Base-by-base conservation (phyloP, 2,329 filamentous ascomycete genomes). In the Cladosporium sp. region DNA sequence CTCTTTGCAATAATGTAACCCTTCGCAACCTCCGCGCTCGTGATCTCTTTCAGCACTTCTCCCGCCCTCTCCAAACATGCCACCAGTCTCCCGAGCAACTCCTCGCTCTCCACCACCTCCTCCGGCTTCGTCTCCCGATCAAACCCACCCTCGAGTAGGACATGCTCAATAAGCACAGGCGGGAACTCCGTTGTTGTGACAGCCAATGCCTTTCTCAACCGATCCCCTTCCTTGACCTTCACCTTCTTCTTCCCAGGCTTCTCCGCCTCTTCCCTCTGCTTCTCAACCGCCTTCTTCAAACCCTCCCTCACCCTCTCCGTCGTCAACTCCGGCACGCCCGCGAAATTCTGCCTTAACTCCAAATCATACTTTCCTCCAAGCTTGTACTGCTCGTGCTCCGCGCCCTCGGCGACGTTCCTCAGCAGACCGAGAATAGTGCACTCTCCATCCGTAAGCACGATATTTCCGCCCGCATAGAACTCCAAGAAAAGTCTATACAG, bases 401-500 rank as follows among this genome's bases (percentile, higher is more conserved):
- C 87, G 2, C 88, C 89, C 65, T 91, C 89, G 4, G 84, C 78
- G 1, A 97, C 93, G 62, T 88, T 87, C 56, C 94, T 85, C 64
- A 94, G 78, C 19, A 99, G 76, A 0, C 89, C 85, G 35, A 97
- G 72, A 56, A 97, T 92, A 61, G 88, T 94, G 53, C 92, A 78
- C 22, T 95, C 87, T 51, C 81, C 82, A 70, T 97, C 91, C 2
- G 94, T 96, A 54, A 99, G 80, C 60, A 99, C 90, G 60, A 99
- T 87, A 70, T 99, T 99, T 45, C 94, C 94, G 53, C 90, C 89
- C 1, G 94, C 93, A 71, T 96, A 99, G 76, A 99, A 99, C 75
- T 99, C 94, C 25, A 99, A 78, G 70, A 91, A 97, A 20, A 99
- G 74, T 40, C 88, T 82, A 70, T 95, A 97, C 65, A 87, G 82